phyloP scores from a whole-genome alignment of 306 rosid species.

The Glycine soja region DNA sequence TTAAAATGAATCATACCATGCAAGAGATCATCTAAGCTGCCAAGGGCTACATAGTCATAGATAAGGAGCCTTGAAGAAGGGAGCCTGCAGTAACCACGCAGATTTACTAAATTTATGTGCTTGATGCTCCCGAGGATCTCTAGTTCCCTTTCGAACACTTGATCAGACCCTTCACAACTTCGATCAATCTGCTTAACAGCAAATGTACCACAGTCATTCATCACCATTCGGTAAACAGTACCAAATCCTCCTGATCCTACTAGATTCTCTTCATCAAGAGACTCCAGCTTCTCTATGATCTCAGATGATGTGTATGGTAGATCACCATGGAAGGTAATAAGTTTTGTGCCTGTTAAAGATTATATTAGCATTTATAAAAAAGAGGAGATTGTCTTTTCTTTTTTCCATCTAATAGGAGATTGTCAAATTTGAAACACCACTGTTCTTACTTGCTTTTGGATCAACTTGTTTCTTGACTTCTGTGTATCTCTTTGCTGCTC shows the following conservation, averaged over 20 bases:
- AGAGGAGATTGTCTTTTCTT: neutral
- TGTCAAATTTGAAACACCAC: conserved; percentile 35
- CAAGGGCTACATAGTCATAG: conserved; percentile 77
- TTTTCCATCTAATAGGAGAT: neutral
- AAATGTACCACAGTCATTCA: conserved; percentile 88
- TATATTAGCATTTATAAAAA: conserved; percentile 18
- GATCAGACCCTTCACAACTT: conserved; percentile 78
- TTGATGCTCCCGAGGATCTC: conserved; percentile 93
- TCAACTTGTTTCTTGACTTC: conserved; percentile 83
- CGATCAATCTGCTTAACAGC: conserved; percentile 92
- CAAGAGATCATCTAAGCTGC: conserved; percentile 90
- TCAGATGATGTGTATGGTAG: conserved; percentile 84
- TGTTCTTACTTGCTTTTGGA: conserved; percentile 67
- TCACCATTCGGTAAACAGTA: conserved; percentile 91
- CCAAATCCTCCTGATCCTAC: conserved; percentile 96
- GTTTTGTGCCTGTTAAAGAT: conserved; percentile 72
- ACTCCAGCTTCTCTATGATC: conserved; percentile 87
- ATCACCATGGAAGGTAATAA: conserved; percentile 95
- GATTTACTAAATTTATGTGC: conserved; percentile 86
- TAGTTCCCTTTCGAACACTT: conserved; percentile 87
- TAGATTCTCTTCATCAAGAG: conserved; percentile 76
- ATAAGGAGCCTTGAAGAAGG: conserved; percentile 90
- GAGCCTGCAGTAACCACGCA: conserved; percentile 96
- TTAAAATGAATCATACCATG: conserved; percentile 67
- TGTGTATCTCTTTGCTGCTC: conserved; percentile 68